Percentiles rank a stretch among this genome's conserved stretches.
Conservation (phyloP, 768 basidiomycete genomes). For the Mycena galericulata region DNA sequence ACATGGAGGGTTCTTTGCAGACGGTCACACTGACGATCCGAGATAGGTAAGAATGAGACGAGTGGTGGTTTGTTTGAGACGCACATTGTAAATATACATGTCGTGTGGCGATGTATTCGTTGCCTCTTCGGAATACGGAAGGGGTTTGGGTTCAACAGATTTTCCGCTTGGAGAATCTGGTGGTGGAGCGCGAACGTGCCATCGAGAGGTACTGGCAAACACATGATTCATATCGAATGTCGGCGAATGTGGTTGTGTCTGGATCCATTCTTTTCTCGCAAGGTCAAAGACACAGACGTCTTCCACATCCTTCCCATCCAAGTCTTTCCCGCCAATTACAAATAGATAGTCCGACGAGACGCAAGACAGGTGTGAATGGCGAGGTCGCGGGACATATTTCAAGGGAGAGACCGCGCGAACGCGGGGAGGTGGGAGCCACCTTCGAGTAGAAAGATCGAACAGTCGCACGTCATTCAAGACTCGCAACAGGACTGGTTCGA, state of each 20-base stretch:
- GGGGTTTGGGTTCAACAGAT: neutral
- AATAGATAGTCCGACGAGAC: slow-evolving; percentile 19
- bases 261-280: slow-evolving; percentile 21
- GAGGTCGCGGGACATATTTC: slow-evolving; percentile 13
- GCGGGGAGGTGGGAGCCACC: slow-evolving; percentile 19
- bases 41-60: neutral
- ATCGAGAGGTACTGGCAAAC: slow-evolving; percentile 14
- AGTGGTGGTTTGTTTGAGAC: neutral
- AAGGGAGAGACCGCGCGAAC: neutral
- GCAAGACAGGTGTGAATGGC: slow-evolving; percentile 27
- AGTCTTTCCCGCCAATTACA: slow-evolving; percentile 31
- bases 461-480: slow-evolving; percentile 28
- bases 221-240: neutral
- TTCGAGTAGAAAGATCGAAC: slow-evolving; percentile 21
- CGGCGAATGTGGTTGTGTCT: neutral
- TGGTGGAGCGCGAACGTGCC: slow-evolving; percentile 17
- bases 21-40: neutral
- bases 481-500: slow-evolving; percentile 8
- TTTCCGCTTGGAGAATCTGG: neutral
- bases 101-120: slow-evolving; percentile 6
- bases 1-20: slow-evolving; percentile 13
- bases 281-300: slow-evolving; percentile 35
- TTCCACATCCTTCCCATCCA: neutral
- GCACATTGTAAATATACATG: slow-evolving; percentile 29
- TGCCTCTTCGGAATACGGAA: slow-evolving; percentile 26